Base-by-base conservation (phyloP, 331 rosid genomes). In the Malus hybrid region DNA sequence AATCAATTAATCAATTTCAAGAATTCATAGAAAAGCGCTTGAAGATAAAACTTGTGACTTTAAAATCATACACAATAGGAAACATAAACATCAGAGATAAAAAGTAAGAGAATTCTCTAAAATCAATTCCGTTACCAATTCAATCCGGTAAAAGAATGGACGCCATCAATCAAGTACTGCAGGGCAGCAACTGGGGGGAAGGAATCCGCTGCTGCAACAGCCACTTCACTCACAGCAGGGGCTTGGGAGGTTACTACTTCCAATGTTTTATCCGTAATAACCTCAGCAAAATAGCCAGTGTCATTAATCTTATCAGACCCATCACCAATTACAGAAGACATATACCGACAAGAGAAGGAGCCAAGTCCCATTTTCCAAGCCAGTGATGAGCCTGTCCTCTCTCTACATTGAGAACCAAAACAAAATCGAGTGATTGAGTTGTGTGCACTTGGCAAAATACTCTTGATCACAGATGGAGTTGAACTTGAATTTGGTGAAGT, bases 131-230 rank as follows among this genome's bases (percentile, higher is more conserved):
- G 11, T 61, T 73, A 73, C 77, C 77, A 73, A 62, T 73, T 73
- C 60, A 62, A 61, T 62, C 77, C 77, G 10, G 69, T 73, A 42
- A 73, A 29, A 73, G 29, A 42, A 73, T 73, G 77, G 54, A 73
- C 6, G 3, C 18, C 24, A 8, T 73, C 60, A 5, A 73, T 18
- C 44, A 28, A 19, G 20, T 73, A 42, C 34, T 73, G 70, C 57
- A 73, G 60, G 61, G 46, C 69, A 42, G 44, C 60, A 44, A 73
- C 77, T 61, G 70, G 70, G 31, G 29, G 13, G 31, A 39, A 61
- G 44, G 77, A 73, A 61, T 73, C 77, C 12, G 69, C 61, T 61
- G 69, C 77, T 24, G 77, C 77, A 27, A 22, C 60, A 61, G 77
- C 77, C 69, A 61, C 77, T 62, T 73, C 77, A 15, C 68, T 60